A percentile compares a stretch with the other conserved stretches of the same genome.
These are phyloP conservation scores for Dillenia turbinata DNA, from an alignment of 164 flowering plant genomes.

Conservation along the genomic window DNA sequence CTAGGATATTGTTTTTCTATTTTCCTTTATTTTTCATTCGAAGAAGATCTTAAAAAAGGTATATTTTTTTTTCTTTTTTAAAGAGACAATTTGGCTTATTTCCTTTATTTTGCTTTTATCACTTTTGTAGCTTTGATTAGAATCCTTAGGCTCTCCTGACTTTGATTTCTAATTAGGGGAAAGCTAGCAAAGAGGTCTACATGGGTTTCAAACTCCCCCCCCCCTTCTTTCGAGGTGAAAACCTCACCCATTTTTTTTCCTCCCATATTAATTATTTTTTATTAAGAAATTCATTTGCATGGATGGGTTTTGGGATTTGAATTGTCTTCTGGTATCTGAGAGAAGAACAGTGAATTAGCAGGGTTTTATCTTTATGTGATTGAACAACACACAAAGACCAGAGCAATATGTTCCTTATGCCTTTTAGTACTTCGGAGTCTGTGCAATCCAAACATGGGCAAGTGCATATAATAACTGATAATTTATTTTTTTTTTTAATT, in stretches of 20 bases:
- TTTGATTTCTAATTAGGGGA: too few relatives aligned
- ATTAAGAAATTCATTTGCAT: slow-evolving; percentile 19
- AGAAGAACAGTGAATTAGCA: slow-evolving; percentile 13
- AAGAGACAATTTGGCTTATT: too few relatives aligned
- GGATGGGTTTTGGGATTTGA: slow-evolving; percentile 25
- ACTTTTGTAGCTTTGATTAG: too few relatives aligned
- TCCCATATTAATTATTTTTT: not conserved
- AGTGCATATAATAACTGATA: slow-evolving; percentile 14
- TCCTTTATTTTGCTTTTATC: too few relatives aligned
- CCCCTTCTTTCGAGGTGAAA: too few relatives aligned
- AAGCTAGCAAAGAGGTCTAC: too few relatives aligned
- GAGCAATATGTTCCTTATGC: slow-evolving; percentile 49
- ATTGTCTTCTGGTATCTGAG: slow-evolving; percentile 18
- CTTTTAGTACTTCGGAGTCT: slow-evolving; percentile 47
- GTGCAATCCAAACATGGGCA: slow-evolving; percentile 31
- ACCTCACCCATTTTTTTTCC: not conserved
- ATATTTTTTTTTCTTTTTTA: too few relatives aligned
- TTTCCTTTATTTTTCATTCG: too few relatives aligned
- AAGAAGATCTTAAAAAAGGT: too few relatives aligned
- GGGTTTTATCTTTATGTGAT: slow-evolving; percentile 43
- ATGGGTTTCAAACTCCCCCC: too few relatives aligned
- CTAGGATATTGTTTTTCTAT: too few relatives aligned
- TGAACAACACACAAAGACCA: slow-evolving; percentile 50
- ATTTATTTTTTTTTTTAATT: slow-evolving; percentile 14
- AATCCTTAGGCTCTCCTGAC: too few relatives aligned